Base-by-base conservation (phyloP, 2,329 filamentous ascomycete species). In the Berkeleyomyces rouxiae region DNA sequence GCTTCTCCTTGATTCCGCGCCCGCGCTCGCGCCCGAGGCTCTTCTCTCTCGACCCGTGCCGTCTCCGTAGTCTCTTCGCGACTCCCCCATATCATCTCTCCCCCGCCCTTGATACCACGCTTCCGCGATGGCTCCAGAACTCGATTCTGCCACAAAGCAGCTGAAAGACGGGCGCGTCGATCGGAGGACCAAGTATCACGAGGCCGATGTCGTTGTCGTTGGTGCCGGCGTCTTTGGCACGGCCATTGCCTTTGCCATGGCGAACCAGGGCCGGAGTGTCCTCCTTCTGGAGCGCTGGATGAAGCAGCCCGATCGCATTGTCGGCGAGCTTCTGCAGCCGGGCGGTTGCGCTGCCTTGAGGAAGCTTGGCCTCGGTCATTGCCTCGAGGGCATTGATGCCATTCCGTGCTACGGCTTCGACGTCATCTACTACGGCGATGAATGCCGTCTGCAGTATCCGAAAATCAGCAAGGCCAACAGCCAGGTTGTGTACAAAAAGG, bases 281-380 rank as follows among this genome's bases (percentile, higher is more conserved):
- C 80, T 97, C 36, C 77, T 99, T 60, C 82, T 99, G 59, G 93
- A 99, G 76, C 82, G 83, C 69, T 95, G 84, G 75, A 78, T 97
- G 74, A 90, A 90, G 74, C 87, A 97, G 76, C 93, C 93, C 23
- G 87, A 97, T 75, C 85, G 93, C 67, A 99, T 99, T 68, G 90
- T 99, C 58, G 93, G 93, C 68, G 93, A 99, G 76, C 76, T 99
- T 67, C 77, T 99, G 68, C 93, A 99, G 74, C 93, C 93, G 0
- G 93, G 93, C 59, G 93, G 93, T 59, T 85, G 96, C 42, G 78
- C 82, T 61, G 88, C 93, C 6, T 78, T 99, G 69, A 81, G 85
- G 70, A 83, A 88, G 71, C 77, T 99, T 59, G 93, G 93, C 2
- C 75, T 99, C 66, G 79, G 78, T 62, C 82, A 91, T 69, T 95